phyloP scores from a whole-genome alignment of 371 early-diverging fungal genomes.

The Syncephalastrum monosporum region DNA sequence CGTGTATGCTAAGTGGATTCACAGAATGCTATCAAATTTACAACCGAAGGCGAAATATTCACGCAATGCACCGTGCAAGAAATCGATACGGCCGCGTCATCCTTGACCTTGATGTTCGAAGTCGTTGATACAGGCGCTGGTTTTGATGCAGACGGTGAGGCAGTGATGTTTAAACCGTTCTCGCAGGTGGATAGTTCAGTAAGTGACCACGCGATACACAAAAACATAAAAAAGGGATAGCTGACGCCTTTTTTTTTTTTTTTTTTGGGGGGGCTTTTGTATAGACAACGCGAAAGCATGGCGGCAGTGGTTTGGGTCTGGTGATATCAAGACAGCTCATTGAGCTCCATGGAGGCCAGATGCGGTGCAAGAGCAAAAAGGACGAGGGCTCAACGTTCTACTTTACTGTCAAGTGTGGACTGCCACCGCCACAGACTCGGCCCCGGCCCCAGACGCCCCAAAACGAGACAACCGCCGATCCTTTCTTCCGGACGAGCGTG shows the following conservation, averaged over 20 bases:
- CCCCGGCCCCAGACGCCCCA: constrained; percentile 60
- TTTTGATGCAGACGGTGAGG: constrained; percentile 59
- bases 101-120: constrained; percentile 55
- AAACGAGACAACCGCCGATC: constrained; percentile 40
- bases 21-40: constrained; percentile 71
- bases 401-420: constrained; percentile 56
- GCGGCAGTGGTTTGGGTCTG: constrained; percentile 65
- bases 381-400: constrained; percentile 63
- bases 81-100: constrained; percentile 21
- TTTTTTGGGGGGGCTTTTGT: no score
- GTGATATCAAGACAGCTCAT: constrained; percentile 62
- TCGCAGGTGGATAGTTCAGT: constrained; percentile 66
- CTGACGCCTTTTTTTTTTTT: not conserved
- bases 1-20: not conserved
- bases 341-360: constrained; percentile 62
- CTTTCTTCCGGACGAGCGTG: constrained; percentile 46
- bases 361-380: constrained; percentile 58
- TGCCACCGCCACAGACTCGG: constrained; percentile 45
- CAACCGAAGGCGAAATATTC: constrained; percentile 60
- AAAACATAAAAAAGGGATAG: not conserved
- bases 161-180: constrained; percentile 70
- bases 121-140: constrained; percentile 67
- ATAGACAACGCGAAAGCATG: constrained; percentile 62
- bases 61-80: constrained; percentile 54
- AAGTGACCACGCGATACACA: constrained; percentile 1